Base-by-base conservation (phyloP, 2,329 filamentous ascomycete genomes). In the Trichoderma brevicompactum region DNA sequence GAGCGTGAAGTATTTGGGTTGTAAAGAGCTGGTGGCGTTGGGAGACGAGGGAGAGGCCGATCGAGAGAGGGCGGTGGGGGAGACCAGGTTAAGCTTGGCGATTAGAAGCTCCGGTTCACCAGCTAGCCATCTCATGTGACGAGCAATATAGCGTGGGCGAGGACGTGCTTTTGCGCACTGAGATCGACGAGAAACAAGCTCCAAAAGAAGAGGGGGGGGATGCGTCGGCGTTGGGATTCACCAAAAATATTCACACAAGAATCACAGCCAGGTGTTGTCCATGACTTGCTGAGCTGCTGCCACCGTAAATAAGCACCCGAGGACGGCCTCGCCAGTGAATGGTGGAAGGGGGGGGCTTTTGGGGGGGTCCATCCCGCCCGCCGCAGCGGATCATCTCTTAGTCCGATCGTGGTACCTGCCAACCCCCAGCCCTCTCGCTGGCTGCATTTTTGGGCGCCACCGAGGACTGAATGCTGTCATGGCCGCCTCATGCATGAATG, bases 51-150 rank as follows among this genome's bases (percentile, higher is more conserved):
- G 60, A 59, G 61, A 43, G 23, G 58, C 19, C 32, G 53, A 15
- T 40, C 48, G 12, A 48, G 62, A 48, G 50, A 62, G 59, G 67
- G 55, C 60, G 61, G 67, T 68, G 67, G 64, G 54, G 64, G 66
- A 52, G 49, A 63, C 58, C 44, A 65, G 55, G 52, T 56, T 23
- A 60, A 64, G 62, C 65, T 67, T 56, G 67, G 55, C 56, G 44
- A 61, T 50, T 66, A 52, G 55, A 60, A 65, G 64, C 64, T 66
- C 52, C 56, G 54, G 46, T 65, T 70, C 68, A 71, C 64, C 68
- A 67, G 67, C 66, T 64, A 68, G 69, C 65, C 70, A 72, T 70
- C 54, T 63, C 70, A 66, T 54, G 52, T 53, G 52, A 41, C 43
- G 60, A 58, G 43, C 49, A 38, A 46, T 40, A 44, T 41, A 48